Conservation (phyloP, 257 asterid genomes). For the Phtheirospermum japonicum region DNA sequence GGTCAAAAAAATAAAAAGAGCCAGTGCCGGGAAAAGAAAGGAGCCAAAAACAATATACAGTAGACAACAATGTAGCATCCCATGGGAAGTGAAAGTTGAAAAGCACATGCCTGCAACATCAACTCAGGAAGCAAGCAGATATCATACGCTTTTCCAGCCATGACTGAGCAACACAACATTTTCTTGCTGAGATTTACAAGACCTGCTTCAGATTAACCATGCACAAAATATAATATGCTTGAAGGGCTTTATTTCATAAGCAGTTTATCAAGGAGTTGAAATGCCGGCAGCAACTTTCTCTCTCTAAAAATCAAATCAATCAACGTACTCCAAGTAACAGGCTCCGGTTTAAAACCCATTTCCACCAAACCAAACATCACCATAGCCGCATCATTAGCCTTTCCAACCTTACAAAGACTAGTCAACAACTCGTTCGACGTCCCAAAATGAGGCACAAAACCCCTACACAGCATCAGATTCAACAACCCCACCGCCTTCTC, state of each 20-base stretch:
- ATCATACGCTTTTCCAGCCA: too few relatives aligned
- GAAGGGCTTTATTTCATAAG: constrained; percentile 1
- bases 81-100: not conserved
- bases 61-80: not conserved
- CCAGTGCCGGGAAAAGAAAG: not conserved
- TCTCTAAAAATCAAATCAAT: constrained; percentile 62
- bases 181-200: not conserved
- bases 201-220: not conserved
- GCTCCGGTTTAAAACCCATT: constrained; percentile 69
- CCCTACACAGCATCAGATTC: constrained; percentile 68
- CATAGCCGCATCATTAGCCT: constrained; percentile 56
- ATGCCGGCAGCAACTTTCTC: constrained; percentile 74
- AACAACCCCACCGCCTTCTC: constrained; percentile 57
- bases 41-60: not conserved
- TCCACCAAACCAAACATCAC: constrained; percentile 52
- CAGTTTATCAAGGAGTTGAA: constrained; percentile 65
- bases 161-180: not conserved
- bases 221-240: not conserved
- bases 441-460: constrained; percentile 75
- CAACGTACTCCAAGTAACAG: constrained; percentile 61
- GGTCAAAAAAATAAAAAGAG: not conserved
- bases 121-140: too few relatives aligned
- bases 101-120: not conserved
- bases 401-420: constrained; percentile 68
- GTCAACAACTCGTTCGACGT: constrained; percentile 80